Evolutionary conservation across 2,329 filamentous ascomycete species (phyloP).

Genomic region (Fusarium chuoi): DNA sequence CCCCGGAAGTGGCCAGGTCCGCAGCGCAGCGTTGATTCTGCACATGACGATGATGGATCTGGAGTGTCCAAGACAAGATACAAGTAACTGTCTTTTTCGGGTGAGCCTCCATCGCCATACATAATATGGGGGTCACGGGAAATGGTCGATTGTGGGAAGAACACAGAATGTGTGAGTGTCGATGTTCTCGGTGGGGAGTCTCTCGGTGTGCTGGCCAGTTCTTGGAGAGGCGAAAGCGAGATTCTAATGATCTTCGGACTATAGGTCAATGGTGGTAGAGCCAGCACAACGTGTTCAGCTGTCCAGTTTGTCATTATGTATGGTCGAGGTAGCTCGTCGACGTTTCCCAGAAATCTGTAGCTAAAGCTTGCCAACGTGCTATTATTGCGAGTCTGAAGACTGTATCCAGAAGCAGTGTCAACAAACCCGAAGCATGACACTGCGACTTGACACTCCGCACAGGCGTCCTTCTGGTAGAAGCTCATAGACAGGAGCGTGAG

Average conservation of each 20-base stretch:
- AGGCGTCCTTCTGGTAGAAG: not conserved
- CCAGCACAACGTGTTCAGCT: not conserved
- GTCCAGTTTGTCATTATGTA: not conserved
- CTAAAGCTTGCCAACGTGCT: not conserved
- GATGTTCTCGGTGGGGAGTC: not conserved
- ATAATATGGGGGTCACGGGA: not conserved
- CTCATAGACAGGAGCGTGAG: not conserved
- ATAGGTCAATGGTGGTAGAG: not conserved
- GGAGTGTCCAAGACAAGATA: not conserved
- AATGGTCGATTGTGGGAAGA: not conserved
- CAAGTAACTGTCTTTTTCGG: not conserved
- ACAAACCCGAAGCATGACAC: not conserved
- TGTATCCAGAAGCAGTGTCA: not conserved
- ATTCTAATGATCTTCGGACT: not conserved
- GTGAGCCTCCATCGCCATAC: not conserved
- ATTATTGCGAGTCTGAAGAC: not conserved
- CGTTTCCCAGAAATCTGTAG: not conserved
- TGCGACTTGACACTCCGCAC: not conserved
- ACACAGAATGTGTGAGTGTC: not conserved
- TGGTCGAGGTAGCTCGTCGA: not conserved
- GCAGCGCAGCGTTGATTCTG: not conserved
- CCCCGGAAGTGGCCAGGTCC: not conserved
- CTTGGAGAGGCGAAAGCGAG: fast-evolving
- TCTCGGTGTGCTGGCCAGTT: fast-evolving
- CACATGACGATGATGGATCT: not conserved